Percentiles rank a stretch among this genome's conserved stretches.
These are phyloP conservation scores for Circinella umbellata DNA, from an alignment of 371 early-diverging fungal genomes.

Conservation along the genomic window DNA sequence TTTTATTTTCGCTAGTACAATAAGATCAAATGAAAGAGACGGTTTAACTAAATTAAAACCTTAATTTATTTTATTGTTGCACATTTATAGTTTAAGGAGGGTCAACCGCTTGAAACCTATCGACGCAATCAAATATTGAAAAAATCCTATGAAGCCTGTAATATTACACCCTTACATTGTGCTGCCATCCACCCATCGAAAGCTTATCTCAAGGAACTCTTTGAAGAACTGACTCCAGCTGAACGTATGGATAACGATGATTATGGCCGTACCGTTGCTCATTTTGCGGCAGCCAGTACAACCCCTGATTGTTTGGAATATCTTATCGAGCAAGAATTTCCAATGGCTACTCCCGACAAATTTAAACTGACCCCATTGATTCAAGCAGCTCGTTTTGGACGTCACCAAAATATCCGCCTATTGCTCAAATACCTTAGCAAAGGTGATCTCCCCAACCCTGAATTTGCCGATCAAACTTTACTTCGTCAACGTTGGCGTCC, in stretches of 20 bases:
- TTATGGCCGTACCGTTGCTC: slow-evolving; percentile 53
- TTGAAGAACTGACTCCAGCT: slow-evolving; percentile 40
- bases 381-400: slow-evolving; percentile 61
- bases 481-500: slow-evolving; percentile 51
- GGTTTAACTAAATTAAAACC: too few species aligned
- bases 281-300: slow-evolving; percentile 64
- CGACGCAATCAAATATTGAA: slow-evolving; percentile 56
- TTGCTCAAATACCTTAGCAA: slow-evolving; percentile 37
- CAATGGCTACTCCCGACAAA: slow-evolving; percentile 40
- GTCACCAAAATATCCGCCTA: slow-evolving; percentile 37
- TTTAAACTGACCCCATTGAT: slow-evolving; percentile 55
- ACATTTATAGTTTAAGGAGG: slow-evolving; percentile 20
- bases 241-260: slow-evolving; percentile 48
- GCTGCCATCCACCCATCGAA: slow-evolving; percentile 53
- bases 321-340: slow-evolving; percentile 41
- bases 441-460: slow-evolving; percentile 24
- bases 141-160: slow-evolving; percentile 33
- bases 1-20: background rate
- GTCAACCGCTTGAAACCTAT: slow-evolving; percentile 35
- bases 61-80: background rate
- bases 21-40: too few species aligned
- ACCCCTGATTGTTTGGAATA: slow-evolving; percentile 54
- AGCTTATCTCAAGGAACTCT: slow-evolving; percentile 45
- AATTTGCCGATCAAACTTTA: slow-evolving; percentile 45
- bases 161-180: slow-evolving; percentile 53